Conservation (phyloP, 1,284 basidiomycete genomes). For the Calocybe gambosa region DNA sequence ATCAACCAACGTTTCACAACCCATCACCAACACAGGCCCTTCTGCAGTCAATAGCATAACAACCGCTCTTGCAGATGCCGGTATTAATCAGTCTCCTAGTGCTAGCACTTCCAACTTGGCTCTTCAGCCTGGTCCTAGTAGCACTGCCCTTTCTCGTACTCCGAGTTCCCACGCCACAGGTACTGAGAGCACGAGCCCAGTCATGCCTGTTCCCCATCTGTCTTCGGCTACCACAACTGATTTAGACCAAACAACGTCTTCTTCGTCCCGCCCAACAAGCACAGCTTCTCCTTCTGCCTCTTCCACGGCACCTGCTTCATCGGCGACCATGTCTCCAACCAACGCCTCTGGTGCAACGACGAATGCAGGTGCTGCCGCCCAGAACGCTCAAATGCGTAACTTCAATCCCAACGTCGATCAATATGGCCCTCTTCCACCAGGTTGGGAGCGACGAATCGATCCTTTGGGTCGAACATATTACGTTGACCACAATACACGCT, state of each 20-base stretch:
- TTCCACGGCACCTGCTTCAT: slow-evolving; percentile 22
- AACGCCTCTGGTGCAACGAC: slow-evolving; percentile 9
- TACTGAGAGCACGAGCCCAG: slow-evolving; percentile 30
- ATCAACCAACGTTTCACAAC: slow-evolving; percentile 75
- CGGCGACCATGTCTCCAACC: slow-evolving; percentile 10
- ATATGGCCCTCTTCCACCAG: slow-evolving; percentile 73
- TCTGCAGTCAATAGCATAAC: slow-evolving; percentile 52
- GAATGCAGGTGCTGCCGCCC: slow-evolving; percentile 18
- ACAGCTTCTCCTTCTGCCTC: slow-evolving; percentile 24
- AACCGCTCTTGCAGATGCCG: slow-evolving; percentile 52
- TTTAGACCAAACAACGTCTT: slow-evolving; percentile 26
- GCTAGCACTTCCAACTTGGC: slow-evolving; percentile 46
- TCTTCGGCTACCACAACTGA: slow-evolving; percentile 29
- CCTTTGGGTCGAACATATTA: slow-evolving; percentile 90
- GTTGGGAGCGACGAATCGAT: slow-evolving; percentile 92
- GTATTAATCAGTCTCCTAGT: slow-evolving; percentile 45
- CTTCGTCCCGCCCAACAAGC: slow-evolving; percentile 32
- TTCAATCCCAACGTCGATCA: slow-evolving; percentile 86
- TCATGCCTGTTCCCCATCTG: slow-evolving; percentile 31
- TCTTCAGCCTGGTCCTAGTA: slow-evolving; percentile 26
- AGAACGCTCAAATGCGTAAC: slow-evolving; percentile 55
- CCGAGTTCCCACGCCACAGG: slow-evolving; percentile 49
- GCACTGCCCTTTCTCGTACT: slow-evolving; percentile 41
- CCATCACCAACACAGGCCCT: slow-evolving; percentile 72
- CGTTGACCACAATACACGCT: slow-evolving; percentile 89